phyloP scores from a whole-genome alignment of 1,284 basidiomycete species.

The Agaricales sp. region DNA sequence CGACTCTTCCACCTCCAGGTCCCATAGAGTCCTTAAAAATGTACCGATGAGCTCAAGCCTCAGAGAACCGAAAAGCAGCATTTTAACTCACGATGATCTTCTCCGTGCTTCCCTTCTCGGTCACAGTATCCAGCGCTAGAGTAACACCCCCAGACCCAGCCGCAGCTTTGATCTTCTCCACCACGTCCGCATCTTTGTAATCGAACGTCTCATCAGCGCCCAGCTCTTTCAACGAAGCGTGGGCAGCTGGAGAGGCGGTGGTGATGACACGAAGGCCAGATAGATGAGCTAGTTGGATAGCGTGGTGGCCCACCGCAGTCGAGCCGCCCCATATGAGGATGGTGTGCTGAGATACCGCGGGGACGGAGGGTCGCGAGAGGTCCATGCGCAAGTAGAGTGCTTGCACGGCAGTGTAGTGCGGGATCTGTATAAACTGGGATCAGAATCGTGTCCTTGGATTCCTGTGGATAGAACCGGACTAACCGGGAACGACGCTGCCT shows the following conservation, averaged over 20 bases:
- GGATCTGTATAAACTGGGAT: neutral
- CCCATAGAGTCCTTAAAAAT: neutral
- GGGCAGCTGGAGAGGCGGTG: slow-evolving; percentile 25
- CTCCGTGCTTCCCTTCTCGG: slow-evolving; percentile 6
- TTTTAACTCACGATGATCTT: neutral
- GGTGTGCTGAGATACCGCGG: neutral
- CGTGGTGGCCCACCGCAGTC: slow-evolving; percentile 28
- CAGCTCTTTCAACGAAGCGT: slow-evolving; percentile 23
- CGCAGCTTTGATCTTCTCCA: slow-evolving; percentile 10
- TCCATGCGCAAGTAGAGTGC: slow-evolving; percentile 9
- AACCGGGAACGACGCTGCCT: slow-evolving; percentile 6
- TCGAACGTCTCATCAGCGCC: slow-evolving; percentile 28
- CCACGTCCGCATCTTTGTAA: slow-evolving; percentile 13
- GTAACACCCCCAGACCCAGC: slow-evolving; percentile 6
- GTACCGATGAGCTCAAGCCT: no score
- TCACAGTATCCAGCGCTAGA: slow-evolving; percentile 4
- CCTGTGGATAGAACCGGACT: neutral
- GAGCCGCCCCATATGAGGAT: no score
- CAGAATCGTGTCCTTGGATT: neutral
- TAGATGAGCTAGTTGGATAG: slow-evolving; percentile 26
- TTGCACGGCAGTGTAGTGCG: slow-evolving; percentile 11
- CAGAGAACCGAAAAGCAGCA: no score
- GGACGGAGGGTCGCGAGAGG: slow-evolving; percentile 8
- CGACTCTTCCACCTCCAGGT: neutral
- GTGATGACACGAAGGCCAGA: slow-evolving; percentile 23